Conservation (phyloP, 2,329 filamentous ascomycete genomes). For the Monilinia fructigena region DNA sequence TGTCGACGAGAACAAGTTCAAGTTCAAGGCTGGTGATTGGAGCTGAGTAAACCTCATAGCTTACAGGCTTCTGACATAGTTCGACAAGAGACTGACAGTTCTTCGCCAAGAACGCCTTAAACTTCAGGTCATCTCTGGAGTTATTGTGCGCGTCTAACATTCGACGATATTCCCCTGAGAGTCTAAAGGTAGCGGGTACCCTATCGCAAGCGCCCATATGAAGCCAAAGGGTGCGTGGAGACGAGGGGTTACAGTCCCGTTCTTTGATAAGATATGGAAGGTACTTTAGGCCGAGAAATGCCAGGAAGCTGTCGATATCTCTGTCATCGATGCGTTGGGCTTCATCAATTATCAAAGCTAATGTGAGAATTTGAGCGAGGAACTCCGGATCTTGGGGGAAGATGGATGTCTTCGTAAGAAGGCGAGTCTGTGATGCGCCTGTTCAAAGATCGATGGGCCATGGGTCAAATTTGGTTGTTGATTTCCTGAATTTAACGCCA, state of each 20-base stretch:
- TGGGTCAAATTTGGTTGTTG: too few relatives aligned
- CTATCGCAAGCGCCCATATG: not conserved
- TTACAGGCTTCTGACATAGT: not conserved
- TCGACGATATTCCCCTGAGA: too few relatives aligned
- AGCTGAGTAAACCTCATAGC: not conserved
- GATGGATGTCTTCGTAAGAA: not conserved
- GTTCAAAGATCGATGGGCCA: too few relatives aligned
- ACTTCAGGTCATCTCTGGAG: not conserved
- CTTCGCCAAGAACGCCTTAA: not conserved
- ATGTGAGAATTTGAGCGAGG: not conserved
- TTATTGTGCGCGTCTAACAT: not conserved
- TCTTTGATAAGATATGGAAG: not conserved
- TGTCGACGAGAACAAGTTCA: not conserved
- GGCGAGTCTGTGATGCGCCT: too few relatives aligned
- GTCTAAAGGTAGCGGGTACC: not conserved
- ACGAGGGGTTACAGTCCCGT: not conserved
- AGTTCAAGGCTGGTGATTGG: not conserved
- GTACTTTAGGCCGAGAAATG: not conserved
- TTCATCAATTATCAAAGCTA: not conserved
- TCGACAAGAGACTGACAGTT: not conserved
- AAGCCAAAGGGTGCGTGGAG: not conserved
- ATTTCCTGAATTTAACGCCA: too few relatives aligned
- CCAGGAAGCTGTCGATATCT: accelerated
- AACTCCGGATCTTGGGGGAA: not conserved
- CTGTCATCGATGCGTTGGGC: not conserved